Evolutionary conservation across 306 rosid species (phyloP).

Genomic region (Echinosophora koreensis): DNA sequence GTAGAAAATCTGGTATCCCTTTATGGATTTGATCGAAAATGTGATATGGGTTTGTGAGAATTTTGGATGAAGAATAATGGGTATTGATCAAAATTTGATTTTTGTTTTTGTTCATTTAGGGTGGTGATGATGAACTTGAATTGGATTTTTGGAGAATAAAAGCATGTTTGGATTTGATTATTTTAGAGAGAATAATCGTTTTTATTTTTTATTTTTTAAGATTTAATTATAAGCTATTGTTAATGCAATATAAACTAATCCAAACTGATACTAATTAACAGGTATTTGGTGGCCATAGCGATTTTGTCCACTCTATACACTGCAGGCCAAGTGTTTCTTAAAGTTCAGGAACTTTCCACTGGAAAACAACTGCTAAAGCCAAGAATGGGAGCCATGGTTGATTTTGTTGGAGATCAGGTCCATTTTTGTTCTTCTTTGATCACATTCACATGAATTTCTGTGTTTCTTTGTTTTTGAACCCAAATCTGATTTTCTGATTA

Average conservation of each 20-base stretch:
- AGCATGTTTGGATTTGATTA: too few species aligned
- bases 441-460: slow-evolving; percentile 14
- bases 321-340: slow-evolving; percentile 58
- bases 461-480: slow-evolving; percentile 4
- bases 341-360: slow-evolving; percentile 59
- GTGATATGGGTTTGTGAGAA: neutral
- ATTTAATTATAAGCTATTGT: neutral
- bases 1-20: slow-evolving; percentile 29
- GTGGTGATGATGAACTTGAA: too few species aligned
- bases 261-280: slow-evolving; percentile 18
- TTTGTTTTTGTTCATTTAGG: neutral
- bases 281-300: slow-evolving; percentile 75
- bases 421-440: slow-evolving; percentile 23
- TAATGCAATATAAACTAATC: neutral
- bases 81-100: slow-evolving; percentile 32
- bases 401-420: slow-evolving; percentile 86
- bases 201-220: neutral
- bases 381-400: slow-evolving; percentile 53
- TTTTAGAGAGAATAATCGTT: too few species aligned
- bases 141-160: neutral
- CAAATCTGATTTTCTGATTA: neutral
- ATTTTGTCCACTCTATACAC: slow-evolving; percentile 69
- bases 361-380: slow-evolving; percentile 54
- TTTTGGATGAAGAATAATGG: slow-evolving; percentile 25
- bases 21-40: neutral